Base-by-base conservation (phyloP, 495 filamentous ascomycete genomes). In the Glarea lozoyensis region DNA sequence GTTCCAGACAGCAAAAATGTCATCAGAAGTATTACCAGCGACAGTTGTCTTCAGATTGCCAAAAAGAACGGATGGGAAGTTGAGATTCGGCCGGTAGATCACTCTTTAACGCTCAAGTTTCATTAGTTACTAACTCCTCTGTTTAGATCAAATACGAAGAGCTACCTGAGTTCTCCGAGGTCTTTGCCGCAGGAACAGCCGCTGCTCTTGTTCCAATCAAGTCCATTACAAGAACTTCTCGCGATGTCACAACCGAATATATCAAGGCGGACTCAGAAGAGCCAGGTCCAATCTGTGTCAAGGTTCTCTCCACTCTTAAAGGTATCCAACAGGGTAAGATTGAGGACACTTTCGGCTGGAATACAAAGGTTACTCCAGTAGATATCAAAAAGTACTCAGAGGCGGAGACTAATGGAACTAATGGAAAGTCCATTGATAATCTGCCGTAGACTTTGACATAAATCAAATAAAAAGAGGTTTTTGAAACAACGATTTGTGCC, bases 121-220 rank as follows among this genome's bases (percentile, higher is more conserved):
- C 13, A 37, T 48, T 40, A 4, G 20, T 7, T 7, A 29, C 19
- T 31, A 35, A 53, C 19, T 37, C 29, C 29, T 46, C 19, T 13
- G 9, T 10, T n/a, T 41, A 81, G 67, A 82, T 94, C 57, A 73
- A 76, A 48, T 90, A 90, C 60, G 69, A 75, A n/a, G 90, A 98
- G 49, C 66, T 96, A 7, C 57, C 64, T 11, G 57, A 63, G 5
- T 96, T 97, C 63, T 69, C 68, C 34, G 92, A 98, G 60, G 79
- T 98, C 15, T 73, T 95, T 63, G 92, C 90, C 2, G 88, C 86
- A 1, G 92, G 92, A 0, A 98, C 92, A 1, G 92, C 92, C 3
- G 92, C 90, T 0, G 85, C 87, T 1, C 66, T 98, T 32, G 88
- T 96, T 9, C 92, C 92, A 1, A 86, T 98, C 56, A 79, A 79